A percentile compares a stretch with the other conserved stretches of the same genome.
These are phyloP conservation scores for Termitomyces sp. DNA, from an alignment of 768 basidiomycete species.

Conservation along the genomic window DNA sequence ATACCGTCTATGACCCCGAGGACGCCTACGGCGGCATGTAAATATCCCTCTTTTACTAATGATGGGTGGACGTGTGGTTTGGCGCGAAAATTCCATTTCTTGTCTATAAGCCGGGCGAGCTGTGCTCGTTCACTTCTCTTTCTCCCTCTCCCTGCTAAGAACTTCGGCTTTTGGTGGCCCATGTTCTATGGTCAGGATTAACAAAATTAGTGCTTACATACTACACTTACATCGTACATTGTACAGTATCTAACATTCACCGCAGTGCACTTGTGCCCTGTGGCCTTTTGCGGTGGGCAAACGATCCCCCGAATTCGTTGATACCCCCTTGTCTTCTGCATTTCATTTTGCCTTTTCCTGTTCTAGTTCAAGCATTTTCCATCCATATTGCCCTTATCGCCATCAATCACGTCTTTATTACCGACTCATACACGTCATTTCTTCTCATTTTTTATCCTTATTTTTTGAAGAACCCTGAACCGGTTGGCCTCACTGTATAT, in stretches of 20 bases:
- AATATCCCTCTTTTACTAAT: constrained; percentile 3
- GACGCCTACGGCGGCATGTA: constrained; percentile 71
- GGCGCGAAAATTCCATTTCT: not conserved
- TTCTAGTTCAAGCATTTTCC: not conserved
- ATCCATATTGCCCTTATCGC: not conserved
- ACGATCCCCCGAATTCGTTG: constrained; percentile 12
- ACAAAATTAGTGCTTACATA: not conserved
- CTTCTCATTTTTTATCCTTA: not conserved
- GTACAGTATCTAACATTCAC: not conserved
- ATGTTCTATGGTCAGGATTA: not conserved
- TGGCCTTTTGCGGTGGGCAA: constrained; percentile 4
- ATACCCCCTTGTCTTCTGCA: constrained; percentile 4
- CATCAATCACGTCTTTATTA: not conserved
- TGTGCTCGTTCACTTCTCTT: not conserved
- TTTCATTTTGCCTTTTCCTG: not conserved
- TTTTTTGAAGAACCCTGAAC: not conserved
- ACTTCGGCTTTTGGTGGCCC: not conserved
- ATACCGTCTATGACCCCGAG: constrained; percentile 54
- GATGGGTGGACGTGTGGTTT: not conserved
- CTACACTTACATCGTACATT: not conserved
- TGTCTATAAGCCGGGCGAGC: not conserved
- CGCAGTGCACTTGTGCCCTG: not conserved
- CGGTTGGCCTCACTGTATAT: not conserved
- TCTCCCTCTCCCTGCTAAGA: not conserved
- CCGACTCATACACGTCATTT: not conserved